Percentiles rank a stretch among this genome's conserved stretches.
Conservation (phyloP, 805 yeast species). For the Debaryomyces prosopidis region DNA sequence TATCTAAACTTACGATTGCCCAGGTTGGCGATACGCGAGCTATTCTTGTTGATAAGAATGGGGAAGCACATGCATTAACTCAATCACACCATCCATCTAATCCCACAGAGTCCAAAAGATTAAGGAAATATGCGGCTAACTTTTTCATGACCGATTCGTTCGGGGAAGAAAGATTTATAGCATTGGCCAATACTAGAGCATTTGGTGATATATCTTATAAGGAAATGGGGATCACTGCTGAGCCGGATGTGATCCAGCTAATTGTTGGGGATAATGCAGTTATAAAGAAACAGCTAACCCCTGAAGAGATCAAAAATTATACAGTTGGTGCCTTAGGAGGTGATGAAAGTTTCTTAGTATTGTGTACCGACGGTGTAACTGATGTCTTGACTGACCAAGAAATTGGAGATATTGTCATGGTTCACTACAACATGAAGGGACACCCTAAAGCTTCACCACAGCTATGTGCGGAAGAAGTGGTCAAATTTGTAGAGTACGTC, state of each 20-base stretch:
- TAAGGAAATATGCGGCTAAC: conserved; percentile 60
- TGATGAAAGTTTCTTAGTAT: conserved; percentile 80
- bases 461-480: conserved; percentile 79
- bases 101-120: conserved; percentile 70
- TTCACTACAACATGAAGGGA: conserved; percentile 66
- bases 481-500: conserved; percentile 77
- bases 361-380: conserved; percentile 87
- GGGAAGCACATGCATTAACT: conserved; percentile 78
- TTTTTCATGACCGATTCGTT: conserved; percentile 83
- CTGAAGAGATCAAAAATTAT: conserved; percentile 32
- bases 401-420: conserved; percentile 78
- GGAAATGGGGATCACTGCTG: conserved; percentile 82
- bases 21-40: conserved; percentile 95
- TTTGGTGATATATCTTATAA: conserved; percentile 89
- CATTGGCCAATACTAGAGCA: conserved; percentile 87
- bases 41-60: conserved; percentile 76
- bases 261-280: conserved; percentile 57
- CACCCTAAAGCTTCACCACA: conserved; percentile 77
- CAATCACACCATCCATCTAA: conserved; percentile 85
- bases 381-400: conserved; percentile 85
- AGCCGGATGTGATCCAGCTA: conserved; percentile 79
- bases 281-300: conserved; percentile 37
- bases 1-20: conserved; percentile 71
- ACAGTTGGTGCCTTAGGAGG: conserved; percentile 64
- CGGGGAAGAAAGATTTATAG: conserved; percentile 84